Percentiles rank a stretch among this genome's conserved stretches.
phyloP scores from a whole-genome alignment of 495 filamentous ascomycete species.

The Penicillium canariense region DNA sequence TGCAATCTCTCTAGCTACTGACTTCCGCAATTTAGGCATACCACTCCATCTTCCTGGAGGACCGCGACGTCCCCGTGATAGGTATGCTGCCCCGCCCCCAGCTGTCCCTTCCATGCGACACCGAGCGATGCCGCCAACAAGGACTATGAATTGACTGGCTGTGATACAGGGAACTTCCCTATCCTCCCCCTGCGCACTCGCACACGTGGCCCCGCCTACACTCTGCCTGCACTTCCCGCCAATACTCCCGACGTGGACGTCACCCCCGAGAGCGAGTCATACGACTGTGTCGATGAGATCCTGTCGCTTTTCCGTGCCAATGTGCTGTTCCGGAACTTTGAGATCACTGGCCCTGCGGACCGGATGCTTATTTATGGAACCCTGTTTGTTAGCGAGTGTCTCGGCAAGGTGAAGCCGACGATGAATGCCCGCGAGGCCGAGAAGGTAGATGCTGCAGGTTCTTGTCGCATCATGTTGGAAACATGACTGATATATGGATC shows the following conservation, averaged over 20 bases:
- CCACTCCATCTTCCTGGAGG: conserved; percentile 89
- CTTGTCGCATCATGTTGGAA: background rate
- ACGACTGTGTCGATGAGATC: conserved; percentile 93
- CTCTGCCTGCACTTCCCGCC: conserved; percentile 70
- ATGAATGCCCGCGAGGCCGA: conserved; percentile 60
- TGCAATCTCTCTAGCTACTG: conserved; percentile 9
- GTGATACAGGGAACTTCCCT: conserved; percentile 75
- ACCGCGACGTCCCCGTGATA: conserved; percentile 66
- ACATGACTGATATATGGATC: background rate
- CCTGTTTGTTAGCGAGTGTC: conserved; percentile 84
- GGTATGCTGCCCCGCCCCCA: conserved; percentile 43
- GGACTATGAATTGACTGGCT: conserved; percentile 11
- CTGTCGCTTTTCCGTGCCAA: conserved; percentile 94
- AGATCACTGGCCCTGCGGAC: conserved; percentile 96
- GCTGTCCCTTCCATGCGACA: conserved; percentile 5
- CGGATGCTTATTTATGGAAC: conserved; percentile 95
- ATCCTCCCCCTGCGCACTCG: conserved; percentile 90
- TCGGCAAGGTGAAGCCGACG: conserved; percentile 75
- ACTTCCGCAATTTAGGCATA: conserved; percentile 61
- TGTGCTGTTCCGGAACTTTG: conserved; percentile 98
- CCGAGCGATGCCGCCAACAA: background rate
- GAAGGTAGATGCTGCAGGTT: conserved; percentile 43
- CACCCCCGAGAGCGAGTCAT: conserved; percentile 80
- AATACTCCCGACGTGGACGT: conserved; percentile 66
- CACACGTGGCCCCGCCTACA: conserved; percentile 87